phyloP scores from a whole-genome alignment of 116 monocot species.

The Papilionanthe hybrid region DNA sequence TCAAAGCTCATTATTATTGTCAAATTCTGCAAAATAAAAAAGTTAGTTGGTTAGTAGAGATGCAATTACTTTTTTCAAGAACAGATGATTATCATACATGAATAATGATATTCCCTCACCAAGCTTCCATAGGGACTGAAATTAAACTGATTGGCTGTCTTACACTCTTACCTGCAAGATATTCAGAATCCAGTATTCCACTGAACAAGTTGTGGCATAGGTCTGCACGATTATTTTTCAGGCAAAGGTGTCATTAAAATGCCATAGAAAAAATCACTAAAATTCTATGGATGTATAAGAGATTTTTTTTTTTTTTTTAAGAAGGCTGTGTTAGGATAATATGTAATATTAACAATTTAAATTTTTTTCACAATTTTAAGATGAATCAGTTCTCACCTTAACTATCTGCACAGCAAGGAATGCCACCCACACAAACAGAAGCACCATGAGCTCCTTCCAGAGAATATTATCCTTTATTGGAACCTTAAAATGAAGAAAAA shows the following conservation, averaged over 20 bases:
- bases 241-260: background rate
- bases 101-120: background rate
- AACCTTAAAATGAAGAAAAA: slow-evolving; percentile 19
- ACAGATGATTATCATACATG: background rate
- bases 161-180: slow-evolving; percentile 50
- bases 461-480: slow-evolving; percentile 34
- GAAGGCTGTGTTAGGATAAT: background rate
- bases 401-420: slow-evolving; percentile 45
- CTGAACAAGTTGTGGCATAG: slow-evolving; percentile 32
- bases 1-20: background rate
- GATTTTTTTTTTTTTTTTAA: background rate
- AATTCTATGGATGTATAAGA: background rate
- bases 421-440: slow-evolving; percentile 49
- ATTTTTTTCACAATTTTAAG: background rate
- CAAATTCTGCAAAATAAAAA: background rate
- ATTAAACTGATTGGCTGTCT: background rate
- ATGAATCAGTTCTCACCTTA: slow-evolving; percentile 24
- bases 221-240: slow-evolving; percentile 27
- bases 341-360: background rate
- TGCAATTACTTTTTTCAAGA: background rate
- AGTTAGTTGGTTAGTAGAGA: background rate
- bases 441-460: slow-evolving; percentile 41
- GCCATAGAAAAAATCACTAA: background rate
- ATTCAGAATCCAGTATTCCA: slow-evolving; percentile 46
- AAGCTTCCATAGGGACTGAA: background rate